These are phyloP conservation scores for Lasiodiplodia gonubiensis DNA, from an alignment of 2,329 filamentous ascomycete genomes.

Conservation along the genomic window DNA sequence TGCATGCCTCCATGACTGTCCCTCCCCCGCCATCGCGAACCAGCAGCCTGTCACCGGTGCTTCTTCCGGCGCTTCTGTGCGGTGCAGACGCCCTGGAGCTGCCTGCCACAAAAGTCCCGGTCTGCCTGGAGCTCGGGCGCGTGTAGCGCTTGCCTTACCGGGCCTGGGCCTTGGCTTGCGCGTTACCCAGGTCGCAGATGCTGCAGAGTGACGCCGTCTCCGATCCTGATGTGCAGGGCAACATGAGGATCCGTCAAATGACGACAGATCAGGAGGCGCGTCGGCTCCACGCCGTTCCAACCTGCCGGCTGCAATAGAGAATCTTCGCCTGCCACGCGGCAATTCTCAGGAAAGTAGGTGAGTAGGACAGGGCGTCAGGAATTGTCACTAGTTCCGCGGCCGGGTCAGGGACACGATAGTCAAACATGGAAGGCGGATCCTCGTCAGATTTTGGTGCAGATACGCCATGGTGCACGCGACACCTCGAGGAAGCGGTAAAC, in stretches of 20 bases:
- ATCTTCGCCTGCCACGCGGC: constrained; percentile 14
- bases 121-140: not conserved
- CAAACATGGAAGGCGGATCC: constrained; percentile 16
- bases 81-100: not conserved
- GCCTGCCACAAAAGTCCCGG: not conserved
- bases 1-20: not conserved
- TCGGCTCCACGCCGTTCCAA: constrained; percentile 1
- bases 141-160: constrained; percentile 2
- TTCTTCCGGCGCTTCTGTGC: constrained; percentile 17
- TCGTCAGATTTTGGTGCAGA: constrained; percentile 1
- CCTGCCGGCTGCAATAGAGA: not conserved
- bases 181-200: not conserved
- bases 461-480: not conserved
- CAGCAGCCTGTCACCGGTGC: constrained; percentile 1
- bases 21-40: not conserved
- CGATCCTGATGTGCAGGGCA: constrained; percentile 12
- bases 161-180: constrained; percentile 4
- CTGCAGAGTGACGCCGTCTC: constrained; percentile 8
- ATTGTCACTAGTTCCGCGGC: not conserved
- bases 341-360: not conserved
- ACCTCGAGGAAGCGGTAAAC: not conserved
- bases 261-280: constrained; percentile 20
- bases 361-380: not conserved
- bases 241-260: constrained; percentile 22
- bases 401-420: constrained; percentile 3